phyloP scores from a whole-genome alignment of 164 flowering plant species.

The Dillenia turbinata region DNA sequence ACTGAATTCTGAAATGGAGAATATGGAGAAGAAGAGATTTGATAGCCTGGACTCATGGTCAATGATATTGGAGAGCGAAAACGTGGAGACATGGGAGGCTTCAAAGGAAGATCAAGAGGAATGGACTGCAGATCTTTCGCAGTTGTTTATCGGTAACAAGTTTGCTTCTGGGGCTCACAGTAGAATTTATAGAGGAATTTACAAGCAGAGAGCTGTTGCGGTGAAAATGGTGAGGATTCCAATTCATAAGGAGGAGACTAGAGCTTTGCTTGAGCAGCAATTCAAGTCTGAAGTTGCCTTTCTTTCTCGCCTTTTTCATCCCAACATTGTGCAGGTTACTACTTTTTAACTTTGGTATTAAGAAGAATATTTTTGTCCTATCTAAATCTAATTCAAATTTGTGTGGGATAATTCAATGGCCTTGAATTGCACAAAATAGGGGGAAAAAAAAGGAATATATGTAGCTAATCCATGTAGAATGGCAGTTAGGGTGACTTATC shows the following conservation, averaged over 20 bases:
- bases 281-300: constrained; percentile 84
- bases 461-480: too few species aligned
- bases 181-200: constrained; percentile 85
- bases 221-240: constrained; percentile 93
- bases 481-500: too few species aligned
- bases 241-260: constrained; percentile 64
- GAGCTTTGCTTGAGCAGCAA: constrained; percentile 66
- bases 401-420: too few species aligned
- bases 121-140: constrained; percentile 95
- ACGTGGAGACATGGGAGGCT: constrained; percentile 60
- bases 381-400: too few species aligned
- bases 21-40: constrained; percentile 71
- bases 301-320: constrained; percentile 86
- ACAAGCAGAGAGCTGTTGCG: constrained; percentile 96
- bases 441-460: too few species aligned
- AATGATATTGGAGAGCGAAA: constrained; percentile 81
- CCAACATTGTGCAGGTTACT: constrained; percentile 83
- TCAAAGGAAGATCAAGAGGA: constrained; percentile 64
- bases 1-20: constrained; percentile 38
- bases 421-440: too few species aligned
- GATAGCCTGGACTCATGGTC: constrained; percentile 98
- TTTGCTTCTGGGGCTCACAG: constrained; percentile 97
- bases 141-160: constrained; percentile 89
- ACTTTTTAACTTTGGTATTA: too few species aligned
- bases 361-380: too few species aligned